These are phyloP conservation scores for Anisodus acutangulus DNA, from an alignment of 257 asterid species.

Conservation along the genomic window DNA sequence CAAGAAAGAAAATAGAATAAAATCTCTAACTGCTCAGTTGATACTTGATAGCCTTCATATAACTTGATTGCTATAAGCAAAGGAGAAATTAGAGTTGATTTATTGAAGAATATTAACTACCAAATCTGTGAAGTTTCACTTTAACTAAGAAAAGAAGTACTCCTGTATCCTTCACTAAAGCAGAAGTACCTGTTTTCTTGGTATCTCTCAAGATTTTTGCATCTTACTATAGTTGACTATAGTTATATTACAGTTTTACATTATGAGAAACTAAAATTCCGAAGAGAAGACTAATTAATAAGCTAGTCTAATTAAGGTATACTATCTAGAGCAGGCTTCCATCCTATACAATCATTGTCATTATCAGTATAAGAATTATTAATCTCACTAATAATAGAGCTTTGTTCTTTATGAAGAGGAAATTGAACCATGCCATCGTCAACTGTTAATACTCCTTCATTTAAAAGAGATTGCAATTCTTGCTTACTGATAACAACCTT, in stretches of 20 bases:
- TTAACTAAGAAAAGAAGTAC: background rate
- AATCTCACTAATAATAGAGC: conserved; percentile 21
- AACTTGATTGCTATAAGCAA: background rate
- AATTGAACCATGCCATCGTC: conserved; percentile 47
- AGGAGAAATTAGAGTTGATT: background rate
- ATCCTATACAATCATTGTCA: background rate
- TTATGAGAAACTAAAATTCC: background rate
- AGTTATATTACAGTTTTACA: background rate
- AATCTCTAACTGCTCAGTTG: too few species aligned
- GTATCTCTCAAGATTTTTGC: background rate
- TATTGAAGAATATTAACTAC: background rate
- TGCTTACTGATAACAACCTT: conserved; percentile 73
- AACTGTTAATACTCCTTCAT: conserved; percentile 52
- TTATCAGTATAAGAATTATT: too few species aligned
- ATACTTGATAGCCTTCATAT: too few species aligned
- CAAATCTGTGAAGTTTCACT: background rate
- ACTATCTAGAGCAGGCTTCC: conserved; percentile 30
- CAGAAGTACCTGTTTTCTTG: background rate
- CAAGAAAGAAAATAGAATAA: too few species aligned
- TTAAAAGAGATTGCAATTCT: conserved; percentile 59
- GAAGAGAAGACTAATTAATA: background rate
- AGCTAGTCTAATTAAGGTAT: conserved; percentile 10
- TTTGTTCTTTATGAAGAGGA: conserved; percentile 40
- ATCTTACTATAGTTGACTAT: background rate
- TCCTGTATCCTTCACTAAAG: too few species aligned